phyloP scores from a whole-genome alignment of 768 basidiomycete genomes.

The Kwoniella pini region DNA sequence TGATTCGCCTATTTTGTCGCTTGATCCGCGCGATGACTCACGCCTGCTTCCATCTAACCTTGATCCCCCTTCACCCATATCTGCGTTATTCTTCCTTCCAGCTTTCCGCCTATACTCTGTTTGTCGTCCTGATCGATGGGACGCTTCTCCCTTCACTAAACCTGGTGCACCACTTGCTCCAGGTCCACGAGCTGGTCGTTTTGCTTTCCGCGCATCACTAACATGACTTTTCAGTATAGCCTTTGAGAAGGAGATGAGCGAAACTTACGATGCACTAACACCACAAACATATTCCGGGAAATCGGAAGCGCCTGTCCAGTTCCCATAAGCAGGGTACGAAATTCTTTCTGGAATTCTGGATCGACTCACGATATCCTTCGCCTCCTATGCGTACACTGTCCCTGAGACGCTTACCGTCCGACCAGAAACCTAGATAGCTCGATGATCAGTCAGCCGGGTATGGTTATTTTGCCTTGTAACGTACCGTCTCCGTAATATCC shows the following conservation, averaged over 20 bases:
- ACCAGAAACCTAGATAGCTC: slow-evolving; percentile 45
- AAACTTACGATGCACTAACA: slow-evolving; percentile 38
- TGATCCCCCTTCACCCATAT: slow-evolving; percentile 36
- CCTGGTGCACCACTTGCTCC: slow-evolving; percentile 24
- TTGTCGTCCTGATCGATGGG: slow-evolving; percentile 45
- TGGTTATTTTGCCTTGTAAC: background rate
- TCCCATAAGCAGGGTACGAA: slow-evolving; percentile 1
- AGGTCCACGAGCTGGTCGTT: slow-evolving; percentile 27
- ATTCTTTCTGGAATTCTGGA: background rate
- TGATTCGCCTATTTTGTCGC: background rate
- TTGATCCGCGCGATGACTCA: slow-evolving; percentile 22
- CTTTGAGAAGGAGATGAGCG: too few relatives aligned
- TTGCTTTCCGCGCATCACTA: slow-evolving; percentile 44
- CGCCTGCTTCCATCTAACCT: slow-evolving; percentile 42
- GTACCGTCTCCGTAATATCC: slow-evolving; percentile 53
- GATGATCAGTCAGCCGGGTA: background rate
- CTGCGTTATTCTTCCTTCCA: slow-evolving; percentile 36
- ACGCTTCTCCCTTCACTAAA: slow-evolving; percentile 44
- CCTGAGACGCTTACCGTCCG: slow-evolving; percentile 44
- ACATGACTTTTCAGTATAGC: too few relatives aligned
- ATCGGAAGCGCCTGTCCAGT: slow-evolving; percentile 31
- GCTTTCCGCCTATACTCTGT: slow-evolving; percentile 50
- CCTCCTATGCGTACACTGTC: slow-evolving; percentile 44
- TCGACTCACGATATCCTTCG: slow-evolving; percentile 36
- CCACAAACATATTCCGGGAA: slow-evolving; percentile 53